phyloP scores from a whole-genome alignment of 805 yeast genomes.

The Ogataea henricii region DNA sequence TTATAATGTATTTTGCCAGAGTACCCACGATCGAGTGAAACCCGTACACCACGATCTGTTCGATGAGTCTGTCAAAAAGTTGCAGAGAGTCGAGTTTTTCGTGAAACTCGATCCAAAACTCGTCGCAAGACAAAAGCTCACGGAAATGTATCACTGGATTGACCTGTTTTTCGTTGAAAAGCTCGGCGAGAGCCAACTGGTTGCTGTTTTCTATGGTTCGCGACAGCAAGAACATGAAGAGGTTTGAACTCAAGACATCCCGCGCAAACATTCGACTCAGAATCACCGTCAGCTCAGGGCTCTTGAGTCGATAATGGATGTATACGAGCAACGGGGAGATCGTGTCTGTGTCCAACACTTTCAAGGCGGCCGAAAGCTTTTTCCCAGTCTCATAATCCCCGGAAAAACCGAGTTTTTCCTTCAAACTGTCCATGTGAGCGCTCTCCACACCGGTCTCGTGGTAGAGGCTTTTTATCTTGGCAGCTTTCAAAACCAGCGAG shows the following conservation, averaged over 20 bases:
- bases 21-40: conserved; percentile 25
- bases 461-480: conserved; percentile 14
- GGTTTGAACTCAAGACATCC: conserved; percentile 16
- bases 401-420: conserved; percentile 3
- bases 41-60: conserved; percentile 28
- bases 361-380: conserved; percentile 11
- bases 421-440: conserved; percentile 1
- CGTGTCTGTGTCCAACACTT: neutral
- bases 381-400: conserved; percentile 8
- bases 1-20: conserved; percentile 15
- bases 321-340: conserved; percentile 11
- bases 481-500: conserved; percentile 18
- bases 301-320: conserved; percentile 14
- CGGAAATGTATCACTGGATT: conserved; percentile 19
- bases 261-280: conserved; percentile 20
- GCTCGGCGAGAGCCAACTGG: conserved; percentile 15
- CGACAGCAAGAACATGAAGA: conserved; percentile 25
- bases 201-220: conserved; percentile 26
- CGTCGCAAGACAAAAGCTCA: conserved; percentile 9
- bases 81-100: conserved; percentile 11
- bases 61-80: conserved; percentile 17
- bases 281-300: conserved; percentile 17
- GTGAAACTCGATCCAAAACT: conserved; percentile 26
- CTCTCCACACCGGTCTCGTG: conserved; percentile 3
- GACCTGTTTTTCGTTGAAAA: conserved; percentile 10